These are phyloP conservation scores for Hyaloscypha hepaticicola DNA, from an alignment of 495 filamentous ascomycete species.

Conservation along the genomic window DNA sequence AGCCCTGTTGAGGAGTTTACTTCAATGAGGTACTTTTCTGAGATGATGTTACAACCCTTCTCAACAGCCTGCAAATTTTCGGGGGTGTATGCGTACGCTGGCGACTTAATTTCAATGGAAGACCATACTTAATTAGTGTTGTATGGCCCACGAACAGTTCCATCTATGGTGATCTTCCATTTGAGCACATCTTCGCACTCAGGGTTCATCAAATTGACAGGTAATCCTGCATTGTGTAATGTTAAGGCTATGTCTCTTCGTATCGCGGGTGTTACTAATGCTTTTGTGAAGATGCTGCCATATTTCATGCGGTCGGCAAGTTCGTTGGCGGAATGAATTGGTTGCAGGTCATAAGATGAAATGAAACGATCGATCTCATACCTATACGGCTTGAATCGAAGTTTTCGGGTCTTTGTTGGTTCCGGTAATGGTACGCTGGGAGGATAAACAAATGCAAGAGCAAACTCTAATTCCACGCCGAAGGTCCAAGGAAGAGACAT, in stretches of 20 bases:
- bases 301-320: too few relatives aligned
- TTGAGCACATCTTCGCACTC: too few relatives aligned
- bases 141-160: not conserved
- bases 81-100: not conserved
- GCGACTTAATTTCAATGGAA: not conserved
- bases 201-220: not conserved
- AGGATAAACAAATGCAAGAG: not conserved
- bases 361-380: not conserved
- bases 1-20: not conserved
- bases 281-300: too few relatives aligned
- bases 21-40: not conserved
- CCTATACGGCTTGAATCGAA: not conserved
- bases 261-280: not conserved
- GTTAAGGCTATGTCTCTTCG: not conserved
- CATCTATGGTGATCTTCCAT: not conserved
- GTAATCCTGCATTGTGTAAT: not conserved
- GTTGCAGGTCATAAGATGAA: not conserved
- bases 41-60: not conserved
- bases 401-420: not conserved
- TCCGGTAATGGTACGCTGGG: not conserved
- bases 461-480: not conserved
- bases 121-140: not conserved
- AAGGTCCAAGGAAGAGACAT: not conserved
- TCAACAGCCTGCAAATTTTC: not conserved
- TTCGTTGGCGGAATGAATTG: too few relatives aligned